Evolutionary conservation across 2,329 filamentous ascomycete genomes (phyloP), one percentile per base, ranked within the genome.

Genomic region (Coniochaeta hoffmannii): DNA sequence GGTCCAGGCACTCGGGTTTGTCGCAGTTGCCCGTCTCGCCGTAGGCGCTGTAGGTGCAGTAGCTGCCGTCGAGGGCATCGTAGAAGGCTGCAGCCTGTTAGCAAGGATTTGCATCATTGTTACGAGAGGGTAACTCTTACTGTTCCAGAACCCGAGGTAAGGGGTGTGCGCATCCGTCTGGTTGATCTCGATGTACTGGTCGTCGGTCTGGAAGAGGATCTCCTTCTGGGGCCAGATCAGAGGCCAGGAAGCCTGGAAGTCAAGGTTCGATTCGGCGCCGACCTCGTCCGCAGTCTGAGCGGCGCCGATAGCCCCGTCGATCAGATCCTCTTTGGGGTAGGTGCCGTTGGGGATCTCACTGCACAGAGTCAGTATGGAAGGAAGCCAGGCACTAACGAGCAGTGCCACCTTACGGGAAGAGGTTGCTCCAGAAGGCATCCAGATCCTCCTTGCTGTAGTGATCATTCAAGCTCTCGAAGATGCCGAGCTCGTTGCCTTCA

Each of bases 31-130:
- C 77, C 0, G 71, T 77, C 60, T 77, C 72, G 53, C 75, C 75
- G 50, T 69, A 79, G 12, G 75, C 76, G n/a, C 65, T 68, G 56
- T 71, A 74, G 4, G 69, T 73, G 69, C 78, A 80, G 64, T 80
- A 80, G 32, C 73, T 75, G 1, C 75, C 75, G 60, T 78, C 76
- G 7, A 78, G 68, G 51, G 76, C 76, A 56, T 78, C 76, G 4
- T 77, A 66, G 61, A 79, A 77, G 24, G 72, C 76, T 63, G 28
- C 6, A 6, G n/a, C 2, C 4, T 36, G 41, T 46, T 12, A 46
- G 41, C 24, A 8, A 17, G 46, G 14, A 22, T 17, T 8, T 50
- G 49, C 17, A 2, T 31, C 3, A 15, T 12, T 7, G 14, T 34
- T 19, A n/a, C n/a, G n/a, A n/a, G n/a, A 19, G 75, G 74, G 38